Base-by-base conservation (phyloP, 2,329 filamentous ascomycete species). In the Venturia oleaginea region DNA sequence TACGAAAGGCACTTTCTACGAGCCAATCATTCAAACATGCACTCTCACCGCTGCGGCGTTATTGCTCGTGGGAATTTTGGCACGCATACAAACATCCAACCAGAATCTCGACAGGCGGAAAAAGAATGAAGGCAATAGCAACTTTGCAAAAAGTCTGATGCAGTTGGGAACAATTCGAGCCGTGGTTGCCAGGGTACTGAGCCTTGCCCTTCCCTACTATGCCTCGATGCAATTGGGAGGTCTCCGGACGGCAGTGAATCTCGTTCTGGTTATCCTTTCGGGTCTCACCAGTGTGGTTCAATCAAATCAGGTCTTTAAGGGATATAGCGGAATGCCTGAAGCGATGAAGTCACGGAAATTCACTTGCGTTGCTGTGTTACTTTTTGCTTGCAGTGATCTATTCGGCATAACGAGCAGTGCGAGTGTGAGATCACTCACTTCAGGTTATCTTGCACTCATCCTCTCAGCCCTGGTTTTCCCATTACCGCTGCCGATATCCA, bases 191-290 rank as follows among this genome's bases (percentile, higher is more conserved):
- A 43, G 75, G 61, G 69, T 76, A n/a, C 65, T 76, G 37, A 75
- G 78, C 22, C 70, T 83, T 27, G 72, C 77, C 3, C 69, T 86
- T 37, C 84, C 84, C 0, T 81, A 84, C 68, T 86, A 83, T 69
- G 81, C 83, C 10, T 72, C 81, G 0, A 75, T 83, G 67, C 79
- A 84, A 65, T 71, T 86, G 15, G 84, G 83, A 10, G 82, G 81
- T 15, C 77, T 80, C 65, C 75, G 80, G 63, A 79, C 81, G n/a
- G 80, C 81, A 13, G 72, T 84, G n/a, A 67, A 80, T 2, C 67
- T 85, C 34, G 72, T 85, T 54, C 71, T 79, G 40, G 77, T 79
- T 8, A 67, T 77, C 2, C 76, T 80, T 8, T 77, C 79, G 17
- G 80, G 79, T 8, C 65, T 84, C 27, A 38, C 38, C 46, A 40